Evolutionary conservation across 371 early-diverging fungal species (phyloP).

Genomic region (Chytridium lagenaria): DNA sequence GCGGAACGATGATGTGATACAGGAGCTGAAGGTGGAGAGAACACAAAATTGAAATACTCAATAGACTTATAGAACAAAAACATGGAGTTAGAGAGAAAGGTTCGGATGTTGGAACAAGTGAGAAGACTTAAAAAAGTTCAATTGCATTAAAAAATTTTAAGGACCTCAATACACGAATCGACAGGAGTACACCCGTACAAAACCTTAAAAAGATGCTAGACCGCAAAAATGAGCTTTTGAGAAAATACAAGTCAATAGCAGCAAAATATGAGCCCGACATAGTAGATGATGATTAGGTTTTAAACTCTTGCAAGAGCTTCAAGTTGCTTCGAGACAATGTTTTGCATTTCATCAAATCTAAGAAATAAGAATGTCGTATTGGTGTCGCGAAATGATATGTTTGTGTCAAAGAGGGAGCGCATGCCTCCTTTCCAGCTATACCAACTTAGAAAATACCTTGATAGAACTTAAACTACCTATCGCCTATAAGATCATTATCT

Average conservation of each 20-base stretch:
- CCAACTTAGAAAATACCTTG: too few species aligned
- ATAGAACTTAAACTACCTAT: conserved; percentile 3
- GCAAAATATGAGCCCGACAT: conserved; percentile 7
- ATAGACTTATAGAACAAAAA: not conserved
- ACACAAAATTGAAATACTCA: not conserved
- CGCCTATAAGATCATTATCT: conserved; percentile 21
- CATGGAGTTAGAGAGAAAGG: not conserved
- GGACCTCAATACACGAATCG: conserved; percentile 32
- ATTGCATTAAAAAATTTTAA: not conserved
- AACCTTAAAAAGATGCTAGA: conserved; percentile 33
- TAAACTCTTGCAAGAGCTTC: not conserved
- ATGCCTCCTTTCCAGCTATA: conserved; percentile 21
- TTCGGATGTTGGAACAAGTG: not conserved
- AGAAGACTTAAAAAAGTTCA: not conserved
- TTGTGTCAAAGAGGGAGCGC: conserved; percentile 7
- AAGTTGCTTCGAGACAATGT: not conserved
- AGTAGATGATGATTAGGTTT: not conserved
- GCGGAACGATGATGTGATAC: too few species aligned
- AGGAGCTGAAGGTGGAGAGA: not conserved
- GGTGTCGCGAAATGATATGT: not conserved
- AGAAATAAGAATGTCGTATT: not conserved
- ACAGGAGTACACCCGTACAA: conserved; percentile 33
- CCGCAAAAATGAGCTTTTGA: conserved; percentile 28
- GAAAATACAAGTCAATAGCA: conserved; percentile 20
- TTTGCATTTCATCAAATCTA: conserved; percentile 2